A percentile compares a stretch with the other conserved stretches of the same genome.
Evolutionary conservation across 352 stramenopile species (phyloP).

Genomic region (Globisporangium yorkense): DNA sequence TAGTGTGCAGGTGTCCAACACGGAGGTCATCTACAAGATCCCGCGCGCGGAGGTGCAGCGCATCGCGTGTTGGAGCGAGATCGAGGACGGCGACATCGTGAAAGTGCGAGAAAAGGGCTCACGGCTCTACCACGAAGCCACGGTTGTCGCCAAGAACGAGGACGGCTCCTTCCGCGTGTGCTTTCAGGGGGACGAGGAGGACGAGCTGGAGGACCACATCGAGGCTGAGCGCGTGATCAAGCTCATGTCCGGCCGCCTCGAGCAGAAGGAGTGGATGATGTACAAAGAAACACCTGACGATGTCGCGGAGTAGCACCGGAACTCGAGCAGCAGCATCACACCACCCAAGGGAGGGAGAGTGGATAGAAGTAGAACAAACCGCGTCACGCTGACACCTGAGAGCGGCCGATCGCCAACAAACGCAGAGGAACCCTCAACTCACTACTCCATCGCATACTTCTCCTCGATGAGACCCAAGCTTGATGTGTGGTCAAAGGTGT

Average conservation of each 20-base stretch:
- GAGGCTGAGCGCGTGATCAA: conserved; percentile 41
- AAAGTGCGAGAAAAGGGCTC: conserved; percentile 62
- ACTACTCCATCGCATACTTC: background rate
- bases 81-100: conserved; percentile 53
- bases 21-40: conserved; percentile 37
- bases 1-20: conserved; percentile 47
- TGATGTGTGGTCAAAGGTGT: background rate
- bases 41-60: conserved; percentile 35
- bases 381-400: background rate
- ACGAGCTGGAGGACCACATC: conserved; percentile 51
- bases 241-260: conserved; percentile 56
- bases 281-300: conserved; percentile 40
- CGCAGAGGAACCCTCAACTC: background rate
- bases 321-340: background rate
- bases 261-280: conserved; percentile 74
- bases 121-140: conserved; percentile 55
- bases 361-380: background rate
- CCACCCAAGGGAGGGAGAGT: background rate
- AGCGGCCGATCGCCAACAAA: background rate
- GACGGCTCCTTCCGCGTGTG: conserved; percentile 63
- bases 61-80: conserved; percentile 60
- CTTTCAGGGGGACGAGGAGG: conserved; percentile 46
- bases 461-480: background rate
- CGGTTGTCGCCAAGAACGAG: conserved; percentile 34
- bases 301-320: conserved; percentile 1